Base-by-base conservation (phyloP, 2,329 filamentous ascomycete species). In the Aspergillus terreus region DNA sequence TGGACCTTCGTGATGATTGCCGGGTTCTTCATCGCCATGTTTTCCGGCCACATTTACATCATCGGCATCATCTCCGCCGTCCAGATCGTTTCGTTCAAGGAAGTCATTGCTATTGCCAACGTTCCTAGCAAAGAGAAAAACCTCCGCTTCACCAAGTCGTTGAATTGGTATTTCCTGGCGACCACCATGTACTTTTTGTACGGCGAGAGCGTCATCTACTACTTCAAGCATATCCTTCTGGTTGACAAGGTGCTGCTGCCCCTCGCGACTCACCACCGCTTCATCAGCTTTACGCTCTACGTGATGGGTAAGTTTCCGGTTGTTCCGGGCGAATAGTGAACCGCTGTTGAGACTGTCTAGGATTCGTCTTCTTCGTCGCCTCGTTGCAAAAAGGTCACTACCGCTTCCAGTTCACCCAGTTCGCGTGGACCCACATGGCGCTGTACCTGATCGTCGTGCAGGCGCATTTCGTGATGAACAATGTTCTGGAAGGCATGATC, bases 101-200 rank as follows among this genome's bases (percentile, higher is more conserved):
- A 99, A 75, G 94, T 99, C 65, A 97, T 99, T 68, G 92, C 92
- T 58, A 97, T 99, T 65, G 88, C 92, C 62, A 95, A 92, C 69
- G 90, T 97, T 6, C 92, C 94, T 49, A 95, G 90, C 71, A 86
- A 88, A 65, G 92, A 92, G 57, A 87, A 92, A 66, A 90, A 92
- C 69, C 80, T 99, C 55, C 88, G 88, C 53, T 95, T 95, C 63
- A 96, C 92, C 59, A 96, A 96, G 78, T 91, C 90, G 60, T 78
- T 99, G 63, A 97, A 97, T 74, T 99, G 94, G 94, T 99, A 99
- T 74, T 99, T 95, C 78, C 81, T 99, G 49, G 94, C 91, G n/a
- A 90, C 89, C 23, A 96, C 92, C 61, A 97, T 99, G 92, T 99
- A 99, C 79, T 99, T 96, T 64, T 80, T 99, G 46, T 99, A 99